Percentiles rank a stretch among this genome's conserved stretches.
Conservation (phyloP, 208 protist species). For the Porcisia deanei region DNA sequence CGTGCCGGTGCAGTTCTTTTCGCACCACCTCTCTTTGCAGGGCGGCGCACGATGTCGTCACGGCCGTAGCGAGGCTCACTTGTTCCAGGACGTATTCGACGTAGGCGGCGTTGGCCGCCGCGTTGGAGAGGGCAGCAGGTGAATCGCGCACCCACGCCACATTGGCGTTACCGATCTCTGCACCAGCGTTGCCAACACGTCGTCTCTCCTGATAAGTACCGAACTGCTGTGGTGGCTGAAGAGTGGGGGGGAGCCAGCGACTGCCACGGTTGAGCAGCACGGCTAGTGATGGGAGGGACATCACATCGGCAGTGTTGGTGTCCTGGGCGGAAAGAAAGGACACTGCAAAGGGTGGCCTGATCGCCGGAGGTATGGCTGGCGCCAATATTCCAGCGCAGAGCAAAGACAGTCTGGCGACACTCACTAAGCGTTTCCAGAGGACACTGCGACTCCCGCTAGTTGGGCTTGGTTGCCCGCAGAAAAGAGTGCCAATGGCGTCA, state of each 20-base stretch:
- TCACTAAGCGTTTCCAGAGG: constrained; percentile 13
- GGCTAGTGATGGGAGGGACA: constrained; percentile 16
- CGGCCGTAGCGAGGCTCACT: not conserved
- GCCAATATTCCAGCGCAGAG: constrained; percentile 25
- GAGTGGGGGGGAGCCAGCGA: constrained; percentile 56
- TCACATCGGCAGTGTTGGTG: constrained; percentile 2
- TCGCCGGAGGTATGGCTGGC: constrained; percentile 8
- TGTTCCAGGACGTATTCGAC: constrained; percentile 24
- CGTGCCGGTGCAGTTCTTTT: constrained; percentile 33
- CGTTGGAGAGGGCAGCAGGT: not conserved
- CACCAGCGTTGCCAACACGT: not conserved
- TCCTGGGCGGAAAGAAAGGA: not conserved
- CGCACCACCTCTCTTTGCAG: constrained; percentile 38
- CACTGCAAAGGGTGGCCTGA: not conserved
- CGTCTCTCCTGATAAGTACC: constrained; percentile 16
- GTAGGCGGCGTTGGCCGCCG: constrained; percentile 12
- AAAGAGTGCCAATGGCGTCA: constrained; percentile 17
- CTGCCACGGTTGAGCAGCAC: constrained; percentile 31
- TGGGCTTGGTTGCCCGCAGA: not conserved
- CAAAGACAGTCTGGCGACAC: constrained; percentile 11
- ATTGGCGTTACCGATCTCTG: constrained; percentile 9
- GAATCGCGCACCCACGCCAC: constrained; percentile 23
- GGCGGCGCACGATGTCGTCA: constrained; percentile 13
- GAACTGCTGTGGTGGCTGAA: constrained; percentile 78
- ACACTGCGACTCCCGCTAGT: constrained; percentile 5